Base-by-base conservation (phyloP, 179 eudicot genomes). In the Sideroxylon spinosum region DNA sequence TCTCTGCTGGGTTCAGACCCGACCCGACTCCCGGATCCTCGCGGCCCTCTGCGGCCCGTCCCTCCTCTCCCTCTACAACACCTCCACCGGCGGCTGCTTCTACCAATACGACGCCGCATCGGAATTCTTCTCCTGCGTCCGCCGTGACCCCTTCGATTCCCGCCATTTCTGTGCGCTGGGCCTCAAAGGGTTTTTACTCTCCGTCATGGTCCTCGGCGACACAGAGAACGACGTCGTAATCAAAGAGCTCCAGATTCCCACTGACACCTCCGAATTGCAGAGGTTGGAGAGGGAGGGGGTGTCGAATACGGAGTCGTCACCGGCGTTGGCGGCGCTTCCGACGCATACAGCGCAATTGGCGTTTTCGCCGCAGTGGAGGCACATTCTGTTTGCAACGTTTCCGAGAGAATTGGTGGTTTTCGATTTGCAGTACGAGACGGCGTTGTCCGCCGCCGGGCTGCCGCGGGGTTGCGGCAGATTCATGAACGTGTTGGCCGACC, bases 361-460 rank as follows among this genome's bases (percentile, higher is more conserved):
- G 37, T 96, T 91, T 76, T 96, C 99, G 55, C 88, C 86, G 0
- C 91, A 86, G 50, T 96, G 98, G 99, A 87, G 86, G 86, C 90
- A 96, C 74, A 82, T 96, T n/a, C 59, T 94, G 78, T 91, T 88
- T 49, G 91, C 88, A 28, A 87, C 86, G 12, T 96, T 96, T 56
- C 99, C 99, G 6, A 93, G 97, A 86, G 99, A 96, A 85, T 37
- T 96, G 82, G 91, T 96, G 46, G 95, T 91, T 83, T 96, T 86
- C 81, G 99, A 96, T 87, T 80, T 96, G 87, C 88, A 91, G 71
- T 96, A 94, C 46, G 89, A 89, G 84, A 85, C 90, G 56, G 84
- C 88, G 10, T 82, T 96, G 83, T 89, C 79, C 44, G 73, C 78
- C 0, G 85, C 85, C 0, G 86, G 86, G 26, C 81, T 94, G 90